A percentile compares a stretch with the other conserved stretches of the same genome.
phyloP scores from a whole-genome alignment of 257 asterid genomes.

The Solanum clarkiae region DNA sequence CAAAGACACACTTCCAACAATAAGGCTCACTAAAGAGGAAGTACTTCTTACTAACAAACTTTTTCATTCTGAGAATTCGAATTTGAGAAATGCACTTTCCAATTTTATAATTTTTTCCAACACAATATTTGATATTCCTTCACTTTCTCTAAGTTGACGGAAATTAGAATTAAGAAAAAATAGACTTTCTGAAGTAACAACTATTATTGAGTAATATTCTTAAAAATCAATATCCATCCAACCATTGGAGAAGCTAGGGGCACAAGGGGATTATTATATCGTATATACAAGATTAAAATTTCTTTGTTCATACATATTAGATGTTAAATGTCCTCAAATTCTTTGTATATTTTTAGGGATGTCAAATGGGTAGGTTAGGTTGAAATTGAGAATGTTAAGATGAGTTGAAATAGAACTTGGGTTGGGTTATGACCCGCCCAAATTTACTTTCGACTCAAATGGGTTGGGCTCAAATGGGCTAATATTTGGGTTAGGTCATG shows the following conservation, averaged over 20 bases:
- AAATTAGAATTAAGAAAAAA: no score
- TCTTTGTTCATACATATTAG: neutral
- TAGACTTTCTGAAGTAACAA: neutral
- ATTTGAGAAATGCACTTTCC: neutral
- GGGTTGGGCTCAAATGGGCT: no score
- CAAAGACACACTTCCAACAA: neutral
- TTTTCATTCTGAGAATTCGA: rapidly evolving
- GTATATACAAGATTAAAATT: neutral
- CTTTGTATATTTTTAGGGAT: no score
- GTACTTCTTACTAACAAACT: rapidly evolving
- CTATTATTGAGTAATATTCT: neutral
- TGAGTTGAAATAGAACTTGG: no score
- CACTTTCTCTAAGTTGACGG: neutral
- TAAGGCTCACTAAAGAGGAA: neutral
- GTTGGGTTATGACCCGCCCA: no score
- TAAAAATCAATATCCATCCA: neutral
- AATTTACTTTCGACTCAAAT: no score
- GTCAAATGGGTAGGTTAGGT: no score
- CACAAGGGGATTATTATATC: neutral
- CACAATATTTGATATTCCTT: no score
- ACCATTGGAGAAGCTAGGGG: neutral
- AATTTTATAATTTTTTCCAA: neutral
- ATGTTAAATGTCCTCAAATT: neutral
- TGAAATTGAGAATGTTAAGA: no score
- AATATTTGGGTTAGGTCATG: no score